These are phyloP conservation scores for Ploettnerulaceae sp. DNA, from an alignment of 2,329 filamentous ascomycete species.

Conservation along the genomic window DNA sequence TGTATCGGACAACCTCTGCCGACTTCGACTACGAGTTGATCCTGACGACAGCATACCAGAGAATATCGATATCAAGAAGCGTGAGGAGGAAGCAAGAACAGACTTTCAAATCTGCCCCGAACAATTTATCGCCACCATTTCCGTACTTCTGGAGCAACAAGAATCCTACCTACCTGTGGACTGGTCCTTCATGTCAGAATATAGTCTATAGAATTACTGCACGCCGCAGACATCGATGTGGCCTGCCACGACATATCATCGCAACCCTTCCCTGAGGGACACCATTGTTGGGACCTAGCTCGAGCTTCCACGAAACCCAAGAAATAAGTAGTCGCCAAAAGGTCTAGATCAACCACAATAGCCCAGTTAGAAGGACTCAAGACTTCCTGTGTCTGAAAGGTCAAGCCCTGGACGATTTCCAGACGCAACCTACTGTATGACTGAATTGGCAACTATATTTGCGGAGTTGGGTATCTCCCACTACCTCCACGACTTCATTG, in stretches of 20 bases:
- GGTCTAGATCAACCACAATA: neutral
- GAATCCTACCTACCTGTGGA: neutral
- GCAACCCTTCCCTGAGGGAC: constrained; percentile 7
- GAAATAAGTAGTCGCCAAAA: neutral
- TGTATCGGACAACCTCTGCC: neutral
- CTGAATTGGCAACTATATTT: constrained; percentile 60
- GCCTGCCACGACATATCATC: constrained; percentile 5
- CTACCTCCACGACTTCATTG: constrained; percentile 67
- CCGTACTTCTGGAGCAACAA: neutral
- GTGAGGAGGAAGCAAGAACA: too few relatives aligned
- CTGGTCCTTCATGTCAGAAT: neutral
- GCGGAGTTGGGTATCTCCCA: constrained; percentile 73
- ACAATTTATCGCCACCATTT: too few relatives aligned
- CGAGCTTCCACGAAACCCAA: neutral
- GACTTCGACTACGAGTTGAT: neutral
- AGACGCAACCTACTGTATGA: constrained; percentile 35
- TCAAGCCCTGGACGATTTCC: constrained; percentile 32
- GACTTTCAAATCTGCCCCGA: too few relatives aligned
- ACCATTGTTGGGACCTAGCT: neutral
- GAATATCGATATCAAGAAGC: too few relatives aligned
- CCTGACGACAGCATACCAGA: neutral
- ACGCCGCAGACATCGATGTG: constrained; percentile 14
- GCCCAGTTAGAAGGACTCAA: neutral
- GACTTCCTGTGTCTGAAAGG: neutral
- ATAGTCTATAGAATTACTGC: constrained; percentile 2